Evolutionary conservation across 2,329 filamentous ascomycete genomes (phyloP).

Genomic region (Diaporthe aspalathi): DNA sequence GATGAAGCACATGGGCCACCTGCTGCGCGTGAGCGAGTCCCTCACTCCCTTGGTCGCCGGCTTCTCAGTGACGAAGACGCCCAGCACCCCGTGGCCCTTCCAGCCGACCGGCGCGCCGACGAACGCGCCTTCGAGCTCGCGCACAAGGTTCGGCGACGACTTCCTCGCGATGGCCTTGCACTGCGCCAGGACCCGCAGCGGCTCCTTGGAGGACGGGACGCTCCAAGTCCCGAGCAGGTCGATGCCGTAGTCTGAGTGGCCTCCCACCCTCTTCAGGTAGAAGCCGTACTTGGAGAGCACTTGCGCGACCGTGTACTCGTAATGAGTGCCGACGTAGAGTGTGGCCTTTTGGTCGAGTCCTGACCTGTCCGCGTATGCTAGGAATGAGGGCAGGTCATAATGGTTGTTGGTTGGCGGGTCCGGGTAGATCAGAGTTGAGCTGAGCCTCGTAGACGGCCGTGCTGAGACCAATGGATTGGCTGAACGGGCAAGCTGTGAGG

Average conservation of each 20-base stretch:
- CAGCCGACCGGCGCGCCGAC: constrained; percentile 78
- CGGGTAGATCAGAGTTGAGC: constrained; percentile 54
- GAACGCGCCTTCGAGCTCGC: constrained; percentile 86
- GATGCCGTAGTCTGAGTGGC: constrained; percentile 75
- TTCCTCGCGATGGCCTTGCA: constrained; percentile 73
- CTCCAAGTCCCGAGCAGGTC: constrained; percentile 80
- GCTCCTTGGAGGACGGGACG: constrained; percentile 57
- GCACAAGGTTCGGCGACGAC: constrained; percentile 68
- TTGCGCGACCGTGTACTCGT: constrained; percentile 76
- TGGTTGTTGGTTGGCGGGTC: constrained; percentile 64
- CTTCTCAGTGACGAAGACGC: constrained; percentile 75
- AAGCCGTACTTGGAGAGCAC: constrained; percentile 72
- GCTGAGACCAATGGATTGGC: background rate
- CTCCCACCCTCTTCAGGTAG: constrained; percentile 72
- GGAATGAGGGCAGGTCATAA: constrained; percentile 72
- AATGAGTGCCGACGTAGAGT: constrained; percentile 78
- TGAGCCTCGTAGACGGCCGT: constrained; percentile 31
- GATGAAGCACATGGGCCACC: constrained; percentile 78
- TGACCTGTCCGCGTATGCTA: constrained; percentile 69
- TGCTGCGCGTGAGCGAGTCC: constrained; percentile 74
- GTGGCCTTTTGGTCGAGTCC: constrained; percentile 67
- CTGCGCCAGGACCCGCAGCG: constrained; percentile 67
- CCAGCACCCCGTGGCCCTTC: constrained; percentile 74
- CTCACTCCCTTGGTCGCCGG: constrained; percentile 83
- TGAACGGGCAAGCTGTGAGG: background rate